These are phyloP conservation scores for Mycosphaerella sp. DNA, from an alignment of 2,329 filamentous ascomycete genomes.

Conservation along the genomic window DNA sequence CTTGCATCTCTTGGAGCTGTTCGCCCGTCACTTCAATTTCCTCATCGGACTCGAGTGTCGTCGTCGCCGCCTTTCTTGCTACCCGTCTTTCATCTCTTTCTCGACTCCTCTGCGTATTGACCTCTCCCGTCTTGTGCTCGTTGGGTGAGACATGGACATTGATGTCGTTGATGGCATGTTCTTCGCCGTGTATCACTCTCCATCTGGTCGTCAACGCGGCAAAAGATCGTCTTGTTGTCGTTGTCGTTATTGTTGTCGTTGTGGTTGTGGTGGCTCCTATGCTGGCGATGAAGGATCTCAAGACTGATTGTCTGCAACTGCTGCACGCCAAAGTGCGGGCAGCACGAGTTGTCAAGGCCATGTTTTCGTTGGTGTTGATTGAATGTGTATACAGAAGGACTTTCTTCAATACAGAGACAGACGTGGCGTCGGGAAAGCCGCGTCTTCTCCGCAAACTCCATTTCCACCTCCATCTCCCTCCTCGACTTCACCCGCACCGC, in stretches of 20 bases:
- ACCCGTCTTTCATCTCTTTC: background rate
- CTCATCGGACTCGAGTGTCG: background rate
- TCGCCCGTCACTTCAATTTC: conserved; percentile 6
- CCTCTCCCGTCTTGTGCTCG: background rate
- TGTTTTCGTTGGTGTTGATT: background rate
- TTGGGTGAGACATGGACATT: conserved; percentile 12
- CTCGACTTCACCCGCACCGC: background rate
- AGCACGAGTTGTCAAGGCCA: conserved; percentile 17
- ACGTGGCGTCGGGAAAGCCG: conserved; percentile 5
- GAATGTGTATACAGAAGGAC: background rate
- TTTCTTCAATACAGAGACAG: background rate
- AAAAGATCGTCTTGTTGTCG: conserved; percentile 16
- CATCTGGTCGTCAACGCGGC: conserved; percentile 13
- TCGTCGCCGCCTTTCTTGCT: background rate
- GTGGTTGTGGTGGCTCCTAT: conserved; percentile 17
- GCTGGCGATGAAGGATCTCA: conserved; percentile 30
- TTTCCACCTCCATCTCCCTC: background rate
- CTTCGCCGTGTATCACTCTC: conserved; percentile 17
- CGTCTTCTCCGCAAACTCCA: conserved; percentile 1
- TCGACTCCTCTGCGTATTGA: too few relatives aligned
- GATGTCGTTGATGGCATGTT: conserved; percentile 22
- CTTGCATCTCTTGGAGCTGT: conserved; percentile 7
- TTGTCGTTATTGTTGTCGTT: background rate
- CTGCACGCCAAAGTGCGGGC: conserved; percentile 17
- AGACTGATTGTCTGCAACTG: conserved; percentile 25